Evolutionary conservation across 305 asterid genomes (phyloP), one percentile per base, ranked within the genome.

Genomic region (Ruellia speciosa): DNA sequence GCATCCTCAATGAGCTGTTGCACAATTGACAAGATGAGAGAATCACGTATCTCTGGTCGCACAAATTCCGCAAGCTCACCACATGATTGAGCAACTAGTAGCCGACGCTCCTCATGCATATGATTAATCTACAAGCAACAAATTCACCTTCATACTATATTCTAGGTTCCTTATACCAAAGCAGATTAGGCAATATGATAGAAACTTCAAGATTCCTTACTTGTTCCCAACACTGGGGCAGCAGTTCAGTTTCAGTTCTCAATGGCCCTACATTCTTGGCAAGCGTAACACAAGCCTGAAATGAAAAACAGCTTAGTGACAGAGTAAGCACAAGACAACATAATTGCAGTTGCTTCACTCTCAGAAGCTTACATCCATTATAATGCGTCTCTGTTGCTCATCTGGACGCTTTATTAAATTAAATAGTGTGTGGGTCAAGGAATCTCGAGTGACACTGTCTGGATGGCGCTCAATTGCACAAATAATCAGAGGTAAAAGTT

Each of bases 201-300:
- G 34, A 47, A 47, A 16, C 6, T 15, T 47, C 18, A 43, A 49
- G 55, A 33, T 69, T 57, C 60, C 81, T 75, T 76, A 92, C 99
- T 69, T 92, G 99, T 81, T 92, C 97, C 99, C 99, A 92, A 66
- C 99, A 92, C 72, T 88, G 99, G 63, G 99, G 97, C 77, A 92
- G 89, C 83, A 92, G 70, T 81, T 93, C 99, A 69, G 86, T 88
- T 84, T 93, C 97, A 34, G 97, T 88, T 74, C 99, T 79, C 81
- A 93, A 81, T 73, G 83, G 88, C 65, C 99, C 96, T 5, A 93
- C 95, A 78, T 81, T 88, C 80, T 84, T 84, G 53, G 97, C 87
- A 63, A 93, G 97, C 55, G 87, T 75, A 55, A 93, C 99, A 71
- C 99, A 88, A 66, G 99, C 99, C 99, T 93, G 78, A 70, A 66